Evolutionary conservation across 1,284 basidiomycete species (phyloP).

Genomic region (Apiotrichum laibachii): DNA sequence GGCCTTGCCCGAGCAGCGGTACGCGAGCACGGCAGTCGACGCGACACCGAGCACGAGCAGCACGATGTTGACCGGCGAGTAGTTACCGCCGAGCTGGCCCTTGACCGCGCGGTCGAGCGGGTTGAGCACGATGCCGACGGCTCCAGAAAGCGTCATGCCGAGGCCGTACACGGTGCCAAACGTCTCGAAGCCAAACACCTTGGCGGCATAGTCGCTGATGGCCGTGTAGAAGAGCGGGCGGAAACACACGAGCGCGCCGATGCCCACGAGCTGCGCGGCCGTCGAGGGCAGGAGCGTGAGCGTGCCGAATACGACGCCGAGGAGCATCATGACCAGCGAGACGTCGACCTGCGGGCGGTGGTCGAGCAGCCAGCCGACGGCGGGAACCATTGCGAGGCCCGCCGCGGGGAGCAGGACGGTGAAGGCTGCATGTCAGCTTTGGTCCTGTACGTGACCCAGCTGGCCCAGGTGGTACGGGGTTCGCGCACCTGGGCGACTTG

Average conservation of each 20-base stretch:
- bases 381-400: slow-evolving; percentile 39
- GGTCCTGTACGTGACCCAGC: too few species aligned
- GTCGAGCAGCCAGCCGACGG: slow-evolving; percentile 37
- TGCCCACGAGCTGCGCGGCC: slow-evolving; percentile 40
- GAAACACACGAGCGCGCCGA: slow-evolving; percentile 44
- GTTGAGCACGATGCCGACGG: slow-evolving; percentile 46
- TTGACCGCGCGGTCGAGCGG: slow-evolving; percentile 43
- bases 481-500: not conserved
- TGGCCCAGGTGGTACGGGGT: not conserved
- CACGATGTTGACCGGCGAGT: slow-evolving; percentile 36
- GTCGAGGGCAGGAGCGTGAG: slow-evolving; percentile 37
- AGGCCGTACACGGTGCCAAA: slow-evolving; percentile 47
- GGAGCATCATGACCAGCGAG: slow-evolving; percentile 36
- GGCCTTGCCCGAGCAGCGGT: not conserved
- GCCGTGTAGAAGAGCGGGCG: slow-evolving; percentile 50
- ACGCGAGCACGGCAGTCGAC: slow-evolving; percentile 24
- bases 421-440: slow-evolving; percentile 34
- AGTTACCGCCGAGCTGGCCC: slow-evolving; percentile 39
- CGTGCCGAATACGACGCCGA: slow-evolving; percentile 41
- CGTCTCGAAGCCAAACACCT: slow-evolving; percentile 42
- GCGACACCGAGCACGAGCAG: slow-evolving; percentile 35
- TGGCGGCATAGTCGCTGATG: slow-evolving; percentile 40
- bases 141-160: slow-evolving; percentile 47
- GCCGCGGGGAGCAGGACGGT: slow-evolving; percentile 50
- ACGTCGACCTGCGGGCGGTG: slow-evolving; percentile 36